Evolutionary conservation across 441 rosid genomes (phyloP), one percentile per base, ranked within the genome.

Genomic region (Aquilaria agallochum): DNA sequence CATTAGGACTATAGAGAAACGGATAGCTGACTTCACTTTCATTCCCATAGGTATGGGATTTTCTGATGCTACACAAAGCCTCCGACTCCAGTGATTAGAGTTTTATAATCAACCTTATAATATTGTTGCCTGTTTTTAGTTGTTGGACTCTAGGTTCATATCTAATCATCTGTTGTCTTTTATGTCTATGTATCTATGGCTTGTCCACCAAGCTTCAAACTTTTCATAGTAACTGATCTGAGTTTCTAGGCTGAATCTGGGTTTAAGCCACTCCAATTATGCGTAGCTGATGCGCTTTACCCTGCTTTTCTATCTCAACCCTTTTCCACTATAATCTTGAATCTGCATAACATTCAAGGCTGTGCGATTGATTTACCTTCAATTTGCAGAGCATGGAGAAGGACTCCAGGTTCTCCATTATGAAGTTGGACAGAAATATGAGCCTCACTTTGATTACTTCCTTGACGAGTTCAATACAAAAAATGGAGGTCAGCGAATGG

Each of bases 401-500:
- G 96, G 97, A 60, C 85, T 95, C 69, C 98, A 95, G 66, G 73
- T 92, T 71, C 95, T 92, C 78, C 96, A 92, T 67, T 92, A 92
- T 52, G 96, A 92, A 86, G 89, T 61, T 71, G 97, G 94, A 46
- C 96, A 89, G 67, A 91, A 85, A 73, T 92, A 92, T 62, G 96
- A 83, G 64, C 92, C 98, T 64, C 99, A 92, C 65, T 85, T 56
- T 71, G 98, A 95, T 78, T 95, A 86, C 81, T 95, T 95, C 71
- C 77, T 69, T 58, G 99, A 95, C 62, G 89, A 83, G 69, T 83
- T 82, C 76, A 95, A 85, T 70, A 85, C 90, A 30, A 84, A 69
- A 68, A 86, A 92, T 61, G 98, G 98, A 53, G 99, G 98, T 58
- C 97, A 92, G 66, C 86, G 99, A 30, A 83, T 88, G 77, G 99